phyloP scores from a whole-genome alignment of 140 eudicot genomes.

The Cichorium intybus region DNA sequence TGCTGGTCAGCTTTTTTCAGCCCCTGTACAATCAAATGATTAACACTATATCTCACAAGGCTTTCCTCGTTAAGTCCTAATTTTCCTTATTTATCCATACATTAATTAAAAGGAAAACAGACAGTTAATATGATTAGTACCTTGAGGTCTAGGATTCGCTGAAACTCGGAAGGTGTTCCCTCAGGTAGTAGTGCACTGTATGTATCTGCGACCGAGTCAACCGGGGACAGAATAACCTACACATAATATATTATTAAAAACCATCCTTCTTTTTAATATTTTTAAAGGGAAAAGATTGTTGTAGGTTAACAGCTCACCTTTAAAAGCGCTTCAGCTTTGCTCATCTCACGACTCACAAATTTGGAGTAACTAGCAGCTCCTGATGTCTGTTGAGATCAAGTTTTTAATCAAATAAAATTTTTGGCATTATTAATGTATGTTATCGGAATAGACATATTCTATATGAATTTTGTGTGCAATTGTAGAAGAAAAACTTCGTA shows the following conservation, averaged over 20 bases:
- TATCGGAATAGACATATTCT: too few species aligned
- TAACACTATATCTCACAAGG: not conserved
- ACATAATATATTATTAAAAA: constrained; percentile 9
- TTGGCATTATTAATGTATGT: constrained; percentile 6
- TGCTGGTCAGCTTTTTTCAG: constrained; percentile 91
- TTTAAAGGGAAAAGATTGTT: not conserved
- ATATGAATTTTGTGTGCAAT: not conserved
- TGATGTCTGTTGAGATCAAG: constrained; percentile 56
- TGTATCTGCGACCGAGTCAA: constrained; percentile 97
- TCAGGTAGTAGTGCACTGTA: constrained; percentile 93
- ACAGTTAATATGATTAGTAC: constrained; percentile 29
- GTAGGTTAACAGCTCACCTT: constrained; percentile 46
- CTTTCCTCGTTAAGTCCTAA: too few species aligned
- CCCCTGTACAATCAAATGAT: constrained; percentile 52
- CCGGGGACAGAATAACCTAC: constrained; percentile 90
- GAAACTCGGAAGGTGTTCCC: constrained; percentile 93
- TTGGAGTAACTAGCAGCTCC: constrained; percentile 93
- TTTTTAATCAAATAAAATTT: not conserved
- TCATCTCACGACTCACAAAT: constrained; percentile 93
- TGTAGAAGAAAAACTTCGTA: not conserved
- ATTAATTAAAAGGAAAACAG: not conserved
- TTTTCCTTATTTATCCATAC: too few species aligned
- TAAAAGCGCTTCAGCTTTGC: constrained; percentile 97
- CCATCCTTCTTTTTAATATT: constrained; percentile 1
- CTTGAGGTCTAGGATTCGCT: constrained; percentile 92